Evolutionary conservation across 2,329 filamentous ascomycete genomes (phyloP), one percentile per base, ranked within the genome.

Genomic region (Ophiocordyceps polyrhachis-furcata): DNA sequence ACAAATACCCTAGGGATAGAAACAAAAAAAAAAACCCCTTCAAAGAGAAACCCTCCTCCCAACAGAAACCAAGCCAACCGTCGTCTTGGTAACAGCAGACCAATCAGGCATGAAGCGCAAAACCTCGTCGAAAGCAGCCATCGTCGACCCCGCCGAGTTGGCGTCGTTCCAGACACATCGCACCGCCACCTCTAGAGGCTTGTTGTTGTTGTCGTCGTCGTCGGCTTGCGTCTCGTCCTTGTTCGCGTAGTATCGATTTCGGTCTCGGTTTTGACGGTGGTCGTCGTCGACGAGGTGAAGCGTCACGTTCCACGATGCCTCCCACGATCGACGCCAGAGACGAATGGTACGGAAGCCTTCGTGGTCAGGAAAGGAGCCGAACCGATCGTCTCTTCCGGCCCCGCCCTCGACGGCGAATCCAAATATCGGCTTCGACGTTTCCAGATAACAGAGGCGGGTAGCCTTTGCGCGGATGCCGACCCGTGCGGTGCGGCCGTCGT

Each of bases 121-220:
- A 43, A 84, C 69, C 62, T 96, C 88, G 52, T 91, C 82, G 44
- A 89, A 73, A 1, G 88, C 88, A 0, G 89, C 88, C 42, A 96
- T 87, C 1, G 70, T 69, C 4, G 76, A 80, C 2, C 63, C 61
- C 32, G 66, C 64, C n/a, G 35, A 38, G 55, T 95, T 95, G 41
- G 75, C 79, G 63, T 98, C 91, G 54, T 81, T 86, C 87, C 88
- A 96, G 29, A 83, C 67, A 61, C 91, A 96, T 15, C 80, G 70
- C 1, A 88, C 76, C 31, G 66, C 71, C 1, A 87, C 83, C 50
- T 69, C 70, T 31, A 86, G 57, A 0, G 45, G 44, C 35, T 49
- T 53, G 3, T 50, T 42, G 17, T 55, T 50, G 0, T 12, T 11
- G 13, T 46, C 50, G 13, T 51, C 46, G 0, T n/a, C 44, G 4